phyloP scores from a whole-genome alignment of 805 yeast genomes.

The Candida ipomoeae region DNA sequence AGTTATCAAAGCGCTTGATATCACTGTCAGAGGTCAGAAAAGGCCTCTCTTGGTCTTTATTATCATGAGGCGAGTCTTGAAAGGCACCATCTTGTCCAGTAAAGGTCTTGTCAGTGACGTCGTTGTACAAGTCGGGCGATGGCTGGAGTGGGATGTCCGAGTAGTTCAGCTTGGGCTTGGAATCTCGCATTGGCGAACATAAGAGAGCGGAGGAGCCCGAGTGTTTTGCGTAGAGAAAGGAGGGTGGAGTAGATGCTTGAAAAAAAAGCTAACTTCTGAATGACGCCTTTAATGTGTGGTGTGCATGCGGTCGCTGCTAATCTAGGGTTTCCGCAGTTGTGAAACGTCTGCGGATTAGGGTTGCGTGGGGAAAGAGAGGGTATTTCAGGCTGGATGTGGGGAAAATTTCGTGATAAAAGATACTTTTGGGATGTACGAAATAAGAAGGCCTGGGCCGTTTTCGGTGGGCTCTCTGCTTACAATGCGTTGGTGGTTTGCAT shows the following conservation, averaged over 20 bases:
- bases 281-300: constrained; percentile 2
- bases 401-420: background rate
- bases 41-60: background rate
- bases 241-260: background rate
- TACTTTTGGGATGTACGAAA: background rate
- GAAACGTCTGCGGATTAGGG: constrained; percentile 4
- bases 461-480: background rate
- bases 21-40: background rate
- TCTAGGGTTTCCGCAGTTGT: constrained; percentile 5
- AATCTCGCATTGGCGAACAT: constrained; percentile 4
- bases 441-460: background rate
- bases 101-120: background rate
- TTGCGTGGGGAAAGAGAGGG: background rate
- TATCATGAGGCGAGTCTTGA: background rate
- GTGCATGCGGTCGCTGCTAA: constrained; percentile 3
- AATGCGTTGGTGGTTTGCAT: background rate
- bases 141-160: constrained; percentile 1
- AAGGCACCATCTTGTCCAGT: background rate
- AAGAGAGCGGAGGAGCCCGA: background rate
- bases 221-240: background rate
- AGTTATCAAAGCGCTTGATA: background rate
- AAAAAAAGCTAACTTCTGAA: background rate
- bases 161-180: constrained; percentile 1
- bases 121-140: constrained; percentile 1
- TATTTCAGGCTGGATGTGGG: background rate